These are phyloP conservation scores for Incumbomyces lentus DNA, from an alignment of 2,329 filamentous ascomycete species.

Conservation along the genomic window DNA sequence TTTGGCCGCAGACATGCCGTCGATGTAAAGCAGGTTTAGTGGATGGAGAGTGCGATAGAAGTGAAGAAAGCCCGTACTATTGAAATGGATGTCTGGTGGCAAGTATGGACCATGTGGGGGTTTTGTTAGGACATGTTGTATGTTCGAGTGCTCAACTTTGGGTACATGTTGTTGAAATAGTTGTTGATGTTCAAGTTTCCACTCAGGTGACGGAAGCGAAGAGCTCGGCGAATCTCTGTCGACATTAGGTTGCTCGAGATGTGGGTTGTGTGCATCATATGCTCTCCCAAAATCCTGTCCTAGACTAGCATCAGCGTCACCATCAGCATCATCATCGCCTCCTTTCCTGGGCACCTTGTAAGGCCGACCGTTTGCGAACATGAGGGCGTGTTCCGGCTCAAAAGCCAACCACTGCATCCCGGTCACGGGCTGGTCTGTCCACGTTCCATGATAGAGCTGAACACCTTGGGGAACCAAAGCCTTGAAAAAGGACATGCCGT, in stretches of 20 bases:
- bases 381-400: conserved; percentile 61
- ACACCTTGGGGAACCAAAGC: conserved; percentile 55
- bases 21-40: conserved; percentile 55
- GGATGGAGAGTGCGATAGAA: conserved; percentile 51
- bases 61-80: conserved; percentile 50
- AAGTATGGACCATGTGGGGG: conserved; percentile 2
- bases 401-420: conserved; percentile 49
- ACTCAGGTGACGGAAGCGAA: background rate
- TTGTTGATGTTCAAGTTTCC: background rate
- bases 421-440: conserved; percentile 35
- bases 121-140: no score
- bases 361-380: conserved; percentile 34
- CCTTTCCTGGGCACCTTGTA: background rate
- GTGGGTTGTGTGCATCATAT: background rate
- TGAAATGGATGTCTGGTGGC: background rate
- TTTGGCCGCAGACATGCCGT: conserved; percentile 61
- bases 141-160: no score
- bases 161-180: no score
- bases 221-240: background rate
- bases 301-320: background rate
- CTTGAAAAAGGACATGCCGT: conserved; percentile 63
- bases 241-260: no score
- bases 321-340: background rate
- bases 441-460: conserved; percentile 57
- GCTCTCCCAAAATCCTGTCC: background rate